Conservation (phyloP, 768 basidiomycete genomes). For the Rhodotorula taiwanensis region DNA sequence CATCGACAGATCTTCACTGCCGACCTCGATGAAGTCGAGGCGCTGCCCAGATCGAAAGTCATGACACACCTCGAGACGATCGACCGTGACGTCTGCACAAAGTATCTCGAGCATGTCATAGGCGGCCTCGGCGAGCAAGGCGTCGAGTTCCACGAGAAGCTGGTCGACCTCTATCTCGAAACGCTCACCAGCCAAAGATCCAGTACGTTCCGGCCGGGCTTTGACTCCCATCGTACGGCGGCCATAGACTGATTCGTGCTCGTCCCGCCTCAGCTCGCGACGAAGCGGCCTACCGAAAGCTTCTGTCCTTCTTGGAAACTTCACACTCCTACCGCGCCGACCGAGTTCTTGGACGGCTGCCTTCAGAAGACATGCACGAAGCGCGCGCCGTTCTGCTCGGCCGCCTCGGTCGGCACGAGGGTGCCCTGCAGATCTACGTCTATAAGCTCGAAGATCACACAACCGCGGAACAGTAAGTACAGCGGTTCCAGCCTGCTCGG, state of each 20-base stretch:
- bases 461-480: conserved; percentile 79
- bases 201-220: not conserved
- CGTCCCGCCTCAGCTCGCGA: conserved; percentile 47
- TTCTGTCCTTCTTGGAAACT: conserved; percentile 67
- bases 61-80: conserved; percentile 70
- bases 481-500: conserved; percentile 45
- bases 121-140: conserved; percentile 62
- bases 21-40: conserved; percentile 69
- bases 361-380: conserved; percentile 68
- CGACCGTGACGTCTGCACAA: conserved; percentile 54
- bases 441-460: conserved; percentile 72
- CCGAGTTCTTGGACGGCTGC: conserved; percentile 71
- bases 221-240: too few relatives aligned
- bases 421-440: conserved; percentile 90
- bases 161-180: conserved; percentile 77
- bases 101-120: conserved; percentile 81
- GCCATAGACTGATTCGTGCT: not conserved
- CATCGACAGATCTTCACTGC: conserved; percentile 76
- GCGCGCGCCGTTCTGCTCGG: conserved; percentile 87
- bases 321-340: conserved; percentile 68
- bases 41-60: conserved; percentile 66
- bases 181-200: conserved; percentile 49
- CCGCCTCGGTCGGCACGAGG: conserved; percentile 80
- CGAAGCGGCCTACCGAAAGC: conserved; percentile 57
- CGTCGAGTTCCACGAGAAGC: conserved; percentile 71